Evolutionary conservation across 768 basidiomycete genomes (phyloP).

Genomic region (Macrolepiota fuliginosa): DNA sequence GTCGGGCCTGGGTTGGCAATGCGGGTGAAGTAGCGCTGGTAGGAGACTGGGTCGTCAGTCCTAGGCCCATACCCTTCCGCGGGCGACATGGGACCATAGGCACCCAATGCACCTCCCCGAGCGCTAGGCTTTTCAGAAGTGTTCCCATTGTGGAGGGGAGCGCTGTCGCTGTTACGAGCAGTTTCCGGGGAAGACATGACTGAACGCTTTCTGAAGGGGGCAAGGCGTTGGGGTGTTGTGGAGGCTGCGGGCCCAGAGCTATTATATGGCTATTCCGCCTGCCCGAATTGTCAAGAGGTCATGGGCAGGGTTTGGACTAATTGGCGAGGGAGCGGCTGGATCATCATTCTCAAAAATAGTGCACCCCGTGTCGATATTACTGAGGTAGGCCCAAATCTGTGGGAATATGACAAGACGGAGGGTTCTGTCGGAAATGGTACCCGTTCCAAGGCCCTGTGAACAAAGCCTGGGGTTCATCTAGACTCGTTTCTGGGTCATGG

Average conservation of each 20-base stretch:
- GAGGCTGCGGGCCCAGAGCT: not conserved
- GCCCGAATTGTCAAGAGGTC: not conserved
- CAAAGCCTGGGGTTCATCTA: not conserved
- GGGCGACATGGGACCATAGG: constrained; percentile 13
- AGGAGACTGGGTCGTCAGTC: constrained; percentile 15
- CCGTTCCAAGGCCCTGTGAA: not conserved
- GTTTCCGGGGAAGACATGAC: not conserved
- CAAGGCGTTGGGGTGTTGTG: not conserved
- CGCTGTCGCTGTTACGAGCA: not conserved
- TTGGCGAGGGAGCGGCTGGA: not conserved
- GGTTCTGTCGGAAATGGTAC: not conserved
- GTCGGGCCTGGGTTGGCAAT: constrained; percentile 16
- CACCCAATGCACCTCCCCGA: constrained; percentile 9
- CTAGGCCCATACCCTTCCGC: constrained; percentile 13
- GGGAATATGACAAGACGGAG: not conserved
- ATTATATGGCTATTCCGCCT: not conserved
- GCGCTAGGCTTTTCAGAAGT: constrained; percentile 5
- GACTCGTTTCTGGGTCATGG: not conserved
- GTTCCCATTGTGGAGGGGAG: not conserved
- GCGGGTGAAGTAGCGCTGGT: constrained; percentile 15
- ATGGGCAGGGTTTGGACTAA: not conserved
- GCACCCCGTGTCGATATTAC: not conserved
- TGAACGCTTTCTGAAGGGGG: not conserved
- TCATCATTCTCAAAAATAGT: not conserved
- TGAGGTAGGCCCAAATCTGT: not conserved